A percentile compares a stretch with the other conserved stretches of the same genome.
Conservation (phyloP, 495 filamentous ascomycete species). For the Aspergillus saccharolyticus region DNA sequence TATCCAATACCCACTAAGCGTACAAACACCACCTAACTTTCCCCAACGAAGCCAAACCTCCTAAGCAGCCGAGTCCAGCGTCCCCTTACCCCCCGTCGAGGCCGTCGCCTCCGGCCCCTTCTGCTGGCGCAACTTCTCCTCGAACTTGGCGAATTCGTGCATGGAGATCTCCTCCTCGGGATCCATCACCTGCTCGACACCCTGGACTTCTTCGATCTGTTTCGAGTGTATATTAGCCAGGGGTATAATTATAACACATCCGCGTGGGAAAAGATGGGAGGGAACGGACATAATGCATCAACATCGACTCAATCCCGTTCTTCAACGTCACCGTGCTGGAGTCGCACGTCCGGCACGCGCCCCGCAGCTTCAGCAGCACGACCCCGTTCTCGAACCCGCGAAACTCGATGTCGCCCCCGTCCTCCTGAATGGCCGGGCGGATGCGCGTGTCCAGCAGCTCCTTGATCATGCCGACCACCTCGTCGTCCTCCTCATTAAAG, state of each 20-base stretch:
- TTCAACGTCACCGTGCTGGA: slow-evolving; percentile 91
- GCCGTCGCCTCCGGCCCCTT: slow-evolving; percentile 55
- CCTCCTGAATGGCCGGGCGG: slow-evolving; percentile 91
- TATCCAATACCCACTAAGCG: slow-evolving; percentile 1
- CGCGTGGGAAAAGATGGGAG: background rate
- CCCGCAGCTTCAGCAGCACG: slow-evolving; percentile 81
- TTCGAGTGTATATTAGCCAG: background rate
- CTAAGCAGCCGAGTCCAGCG: slow-evolving; percentile 55
- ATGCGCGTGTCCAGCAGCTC: slow-evolving; percentile 96
- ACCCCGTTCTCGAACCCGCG: slow-evolving; percentile 81
- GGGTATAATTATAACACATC: slow-evolving; percentile 38
- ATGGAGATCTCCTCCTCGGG: slow-evolving; percentile 87
- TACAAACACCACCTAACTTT: background rate
- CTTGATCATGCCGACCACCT: slow-evolving; percentile 97
- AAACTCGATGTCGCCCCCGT: slow-evolving; percentile 95
- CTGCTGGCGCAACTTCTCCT: slow-evolving; percentile 82
- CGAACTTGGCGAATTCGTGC: slow-evolving; percentile 90
- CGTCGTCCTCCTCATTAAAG: slow-evolving; percentile 82
- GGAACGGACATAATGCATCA: slow-evolving; percentile 71
- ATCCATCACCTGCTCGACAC: slow-evolving; percentile 86
- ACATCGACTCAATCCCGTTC: slow-evolving; percentile 96
- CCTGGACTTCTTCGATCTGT: slow-evolving; percentile 93
- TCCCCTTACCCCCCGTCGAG: slow-evolving; percentile 60
- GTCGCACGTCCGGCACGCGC: slow-evolving; percentile 92
- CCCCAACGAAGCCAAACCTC: too few relatives aligned